Evolutionary conservation across 208 protist species (phyloP).

Genomic region (Hexamita inflata): DNA sequence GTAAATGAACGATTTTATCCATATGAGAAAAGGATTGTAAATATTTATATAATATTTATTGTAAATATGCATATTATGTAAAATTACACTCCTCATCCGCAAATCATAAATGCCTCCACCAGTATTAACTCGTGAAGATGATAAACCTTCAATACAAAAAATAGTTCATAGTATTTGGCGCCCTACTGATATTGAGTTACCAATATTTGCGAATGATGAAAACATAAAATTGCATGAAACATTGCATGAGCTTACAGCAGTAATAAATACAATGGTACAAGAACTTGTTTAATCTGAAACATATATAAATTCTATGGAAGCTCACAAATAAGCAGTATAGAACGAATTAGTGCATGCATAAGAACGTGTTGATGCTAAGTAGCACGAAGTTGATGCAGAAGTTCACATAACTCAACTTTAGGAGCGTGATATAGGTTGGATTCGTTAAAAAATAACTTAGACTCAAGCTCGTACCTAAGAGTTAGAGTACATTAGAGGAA

Average conservation of each 20-base stretch:
- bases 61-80: too few species aligned
- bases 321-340: neutral
- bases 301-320: neutral
- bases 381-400: neutral
- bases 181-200: neutral
- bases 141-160: too few species aligned
- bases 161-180: too few species aligned
- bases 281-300: neutral
- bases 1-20: too few species aligned
- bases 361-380: neutral
- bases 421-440: conserved; percentile 12
- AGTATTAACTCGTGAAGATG: too few species aligned
- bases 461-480: too few species aligned
- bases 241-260: neutral
- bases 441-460: neutral
- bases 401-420: neutral
- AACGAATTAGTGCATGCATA: conserved; percentile 4
- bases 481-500: neutral
- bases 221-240: neutral
- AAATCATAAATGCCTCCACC: too few species aligned
- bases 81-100: too few species aligned
- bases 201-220: conserved; percentile 3
- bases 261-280: neutral
- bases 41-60: too few species aligned
- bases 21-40: too few species aligned